Percentiles rank a stretch among this genome's conserved stretches.
Evolutionary conservation across 1,139 yeast species (phyloP).

Genomic region (Pichia norvegensis): DNA sequence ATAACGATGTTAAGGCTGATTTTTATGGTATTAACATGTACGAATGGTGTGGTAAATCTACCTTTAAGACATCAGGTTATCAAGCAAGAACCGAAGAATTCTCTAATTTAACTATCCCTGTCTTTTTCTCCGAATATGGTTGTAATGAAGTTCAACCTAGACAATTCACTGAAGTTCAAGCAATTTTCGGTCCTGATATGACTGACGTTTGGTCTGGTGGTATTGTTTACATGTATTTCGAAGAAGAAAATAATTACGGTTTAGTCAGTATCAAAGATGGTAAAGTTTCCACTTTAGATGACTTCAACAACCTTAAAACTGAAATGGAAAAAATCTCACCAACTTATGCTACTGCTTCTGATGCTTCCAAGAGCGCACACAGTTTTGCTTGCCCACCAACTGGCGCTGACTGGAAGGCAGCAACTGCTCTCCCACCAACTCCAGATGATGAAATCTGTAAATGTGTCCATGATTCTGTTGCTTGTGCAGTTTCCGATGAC

Average conservation of each 20-base stretch:
- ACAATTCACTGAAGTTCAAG: conserved; percentile 60
- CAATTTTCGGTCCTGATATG: conserved; percentile 55
- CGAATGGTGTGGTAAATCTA: conserved; percentile 86
- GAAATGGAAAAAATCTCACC: conserved; percentile 52
- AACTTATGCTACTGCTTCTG: conserved; percentile 45
- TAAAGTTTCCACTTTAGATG: conserved; percentile 52
- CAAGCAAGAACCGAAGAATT: conserved; percentile 65
- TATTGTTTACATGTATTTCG: conserved; percentile 75
- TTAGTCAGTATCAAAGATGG: conserved; percentile 40
- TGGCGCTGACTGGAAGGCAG: conserved; percentile 48
- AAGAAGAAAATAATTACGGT: conserved; percentile 70
- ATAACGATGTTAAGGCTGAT: conserved; percentile 59
- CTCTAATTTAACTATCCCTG: conserved; percentile 56
- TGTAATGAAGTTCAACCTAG: conserved; percentile 60
- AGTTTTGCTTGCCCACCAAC: conserved; percentile 46
- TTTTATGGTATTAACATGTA: conserved; percentile 93
- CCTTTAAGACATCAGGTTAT: conserved; percentile 63
- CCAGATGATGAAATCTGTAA: conserved; percentile 57
- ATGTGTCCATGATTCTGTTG: conserved; percentile 45
- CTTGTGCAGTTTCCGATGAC: conserved; percentile 47
- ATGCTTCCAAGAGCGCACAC: conserved; percentile 36
- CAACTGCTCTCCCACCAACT: conserved; percentile 66
- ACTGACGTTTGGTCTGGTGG: conserved; percentile 85
- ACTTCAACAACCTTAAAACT: conserved; percentile 46
- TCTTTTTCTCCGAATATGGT: conserved; percentile 77